Percentiles rank a stretch among this genome's conserved stretches.
Evolutionary conservation across 1,284 basidiomycete genomes (phyloP).

Genomic region (Pisolithus thermaeus): DNA sequence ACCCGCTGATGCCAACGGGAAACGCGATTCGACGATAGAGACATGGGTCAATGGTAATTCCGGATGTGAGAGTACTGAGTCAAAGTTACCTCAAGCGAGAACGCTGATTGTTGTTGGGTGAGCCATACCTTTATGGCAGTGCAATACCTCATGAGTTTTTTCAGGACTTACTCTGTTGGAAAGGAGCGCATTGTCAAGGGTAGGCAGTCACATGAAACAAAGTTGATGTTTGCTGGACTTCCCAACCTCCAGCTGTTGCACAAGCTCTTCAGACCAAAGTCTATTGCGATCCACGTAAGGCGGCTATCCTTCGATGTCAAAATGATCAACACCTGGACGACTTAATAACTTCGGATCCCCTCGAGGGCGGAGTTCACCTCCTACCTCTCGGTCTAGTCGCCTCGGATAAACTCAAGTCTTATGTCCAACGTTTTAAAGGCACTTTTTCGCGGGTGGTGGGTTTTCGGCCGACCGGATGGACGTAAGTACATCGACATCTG

Average conservation of each 20-base stretch:
- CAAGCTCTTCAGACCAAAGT: conserved; percentile 78
- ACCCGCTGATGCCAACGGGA: conserved; percentile 14
- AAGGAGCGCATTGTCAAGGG: conserved; percentile 97
- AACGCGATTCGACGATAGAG: conserved; percentile 34
- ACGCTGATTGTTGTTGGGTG: conserved; percentile 84
- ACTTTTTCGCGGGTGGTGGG: conserved; percentile 74
- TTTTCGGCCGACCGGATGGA: conserved; percentile 94
- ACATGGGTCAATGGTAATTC: conserved; percentile 28
- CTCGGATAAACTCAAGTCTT: conserved; percentile 73
- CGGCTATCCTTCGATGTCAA: conserved; percentile 75
- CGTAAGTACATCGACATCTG: conserved; percentile 42
- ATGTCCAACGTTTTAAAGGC: conserved; percentile 72
- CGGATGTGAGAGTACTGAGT: conserved; percentile 29
- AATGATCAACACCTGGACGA: conserved; percentile 77
- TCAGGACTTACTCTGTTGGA: conserved; percentile 91
- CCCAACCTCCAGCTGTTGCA: conserved; percentile 63
- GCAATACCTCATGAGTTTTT: conserved; percentile 5
- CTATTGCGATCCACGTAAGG: conserved; percentile 85
- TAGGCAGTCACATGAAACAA: conserved; percentile 21
- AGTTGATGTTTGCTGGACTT: conserved; percentile 1
- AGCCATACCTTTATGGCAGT: background rate
- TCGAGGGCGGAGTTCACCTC: conserved; percentile 79
- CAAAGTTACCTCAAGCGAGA: conserved; percentile 24
- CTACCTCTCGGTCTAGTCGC: conserved; percentile 78
- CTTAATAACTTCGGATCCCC: conserved; percentile 75